phyloP scores from a whole-genome alignment of 495 filamentous ascomycete species.

The Hyaloscypha hepaticicola region DNA sequence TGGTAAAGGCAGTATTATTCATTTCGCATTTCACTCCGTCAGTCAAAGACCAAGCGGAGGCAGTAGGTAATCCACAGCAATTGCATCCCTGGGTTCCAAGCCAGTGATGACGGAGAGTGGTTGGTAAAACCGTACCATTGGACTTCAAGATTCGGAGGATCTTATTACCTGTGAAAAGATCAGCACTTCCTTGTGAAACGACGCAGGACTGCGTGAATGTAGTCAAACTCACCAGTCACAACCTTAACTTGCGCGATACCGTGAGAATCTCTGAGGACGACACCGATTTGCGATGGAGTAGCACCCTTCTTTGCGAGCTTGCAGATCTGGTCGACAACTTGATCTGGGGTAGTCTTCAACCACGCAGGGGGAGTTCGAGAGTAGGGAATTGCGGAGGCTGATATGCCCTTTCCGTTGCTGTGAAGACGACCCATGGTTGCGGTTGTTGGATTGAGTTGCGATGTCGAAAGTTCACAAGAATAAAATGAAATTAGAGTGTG shows the following conservation, averaged over 20 bases:
- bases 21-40: slow-evolving; percentile 32
- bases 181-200: not conserved
- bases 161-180: slow-evolving; percentile 77
- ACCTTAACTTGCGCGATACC: slow-evolving; percentile 96
- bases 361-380: slow-evolving; percentile 87
- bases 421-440: slow-evolving; percentile 95
- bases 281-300: slow-evolving; percentile 97
- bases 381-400: slow-evolving; percentile 91
- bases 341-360: slow-evolving; percentile 77
- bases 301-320: slow-evolving; percentile 97
- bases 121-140: slow-evolving; percentile 65
- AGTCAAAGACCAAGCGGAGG: slow-evolving; percentile 90
- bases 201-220: not conserved
- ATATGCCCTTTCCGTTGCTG: slow-evolving; percentile 99
- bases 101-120: slow-evolving; percentile 16
- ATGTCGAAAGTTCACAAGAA: slow-evolving; percentile 27
- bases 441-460: slow-evolving; percentile 37
- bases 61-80: slow-evolving; percentile 33
- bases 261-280: slow-evolving; percentile 94
- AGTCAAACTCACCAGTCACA: slow-evolving; percentile 77
- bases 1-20: slow-evolving; percentile 72
- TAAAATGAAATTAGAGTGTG: too few relatives aligned
- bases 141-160: slow-evolving; percentile 98
- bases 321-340: slow-evolving; percentile 96
- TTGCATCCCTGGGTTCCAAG: slow-evolving; percentile 9